phyloP scores from a whole-genome alignment of 768 basidiomycete species.

The Boletus eberwhitei region DNA sequence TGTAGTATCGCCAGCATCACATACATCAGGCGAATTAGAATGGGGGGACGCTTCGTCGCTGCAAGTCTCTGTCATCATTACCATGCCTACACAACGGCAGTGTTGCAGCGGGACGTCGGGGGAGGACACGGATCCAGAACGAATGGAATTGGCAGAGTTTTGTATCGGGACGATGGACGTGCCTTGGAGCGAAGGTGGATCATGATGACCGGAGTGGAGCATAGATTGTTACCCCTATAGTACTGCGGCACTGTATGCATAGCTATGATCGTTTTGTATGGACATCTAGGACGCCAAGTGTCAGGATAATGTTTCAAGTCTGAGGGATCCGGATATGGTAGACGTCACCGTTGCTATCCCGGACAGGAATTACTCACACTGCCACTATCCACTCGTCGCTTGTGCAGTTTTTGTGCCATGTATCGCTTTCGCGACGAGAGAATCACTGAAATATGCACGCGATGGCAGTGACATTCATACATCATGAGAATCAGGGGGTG shows the following conservation, averaged over 20 bases:
- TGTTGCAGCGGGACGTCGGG: background rate
- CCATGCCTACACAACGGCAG: slow-evolving; percentile 35
- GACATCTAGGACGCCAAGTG: background rate
- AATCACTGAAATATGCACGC: background rate
- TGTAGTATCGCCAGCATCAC: background rate
- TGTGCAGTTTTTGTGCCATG: background rate
- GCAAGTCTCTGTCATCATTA: slow-evolving; percentile 40
- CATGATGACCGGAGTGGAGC: background rate
- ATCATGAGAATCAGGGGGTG: background rate
- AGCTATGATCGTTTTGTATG: background rate
- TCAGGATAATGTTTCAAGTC: background rate
- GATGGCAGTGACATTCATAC: background rate
- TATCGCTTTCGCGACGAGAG: background rate
- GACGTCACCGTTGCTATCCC: background rate
- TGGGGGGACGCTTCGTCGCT: slow-evolving; percentile 21
- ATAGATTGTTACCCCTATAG: background rate
- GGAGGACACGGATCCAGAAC: slow-evolving; percentile 1
- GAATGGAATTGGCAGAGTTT: slow-evolving; percentile 35
- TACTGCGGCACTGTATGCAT: background rate
- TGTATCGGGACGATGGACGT: slow-evolving; percentile 27
- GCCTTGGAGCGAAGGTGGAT: slow-evolving; percentile 8
- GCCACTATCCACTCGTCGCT: background rate
- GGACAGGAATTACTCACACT: no score
- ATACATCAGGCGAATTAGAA: background rate
- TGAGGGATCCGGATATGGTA: background rate